Percentiles rank a stretch among this genome's conserved stretches.
These are phyloP conservation scores for Lepidium africanum DNA, from an alignment of 345 rosid species.

Conservation along the genomic window DNA sequence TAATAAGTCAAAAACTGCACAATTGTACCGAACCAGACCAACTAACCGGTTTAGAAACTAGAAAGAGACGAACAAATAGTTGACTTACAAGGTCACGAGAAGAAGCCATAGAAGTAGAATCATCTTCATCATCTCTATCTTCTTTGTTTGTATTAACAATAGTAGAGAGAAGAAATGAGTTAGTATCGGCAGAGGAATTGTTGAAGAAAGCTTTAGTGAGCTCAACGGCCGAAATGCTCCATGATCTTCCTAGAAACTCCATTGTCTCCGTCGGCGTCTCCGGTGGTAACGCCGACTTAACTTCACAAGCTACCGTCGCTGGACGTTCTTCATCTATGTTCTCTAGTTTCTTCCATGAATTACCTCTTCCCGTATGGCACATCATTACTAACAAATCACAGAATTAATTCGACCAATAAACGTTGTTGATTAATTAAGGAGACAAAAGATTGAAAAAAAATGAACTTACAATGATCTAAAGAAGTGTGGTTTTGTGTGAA, in stretches of 20 bases:
- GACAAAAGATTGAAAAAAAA: neutral
- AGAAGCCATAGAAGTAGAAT: slow-evolving; percentile 33
- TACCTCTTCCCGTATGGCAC: slow-evolving; percentile 20
- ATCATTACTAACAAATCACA: slow-evolving; percentile 6
- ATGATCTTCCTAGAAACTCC: slow-evolving; percentile 96
- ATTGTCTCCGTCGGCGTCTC: slow-evolving; percentile 89
- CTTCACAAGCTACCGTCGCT: slow-evolving; percentile 30
- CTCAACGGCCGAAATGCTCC: slow-evolving; percentile 89
- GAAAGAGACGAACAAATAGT: neutral
- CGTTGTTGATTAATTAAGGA: neutral
- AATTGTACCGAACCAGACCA: neutral
- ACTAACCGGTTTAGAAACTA: neutral
- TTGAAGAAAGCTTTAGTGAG: slow-evolving; percentile 67
- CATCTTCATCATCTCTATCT: slow-evolving; percentile 28
- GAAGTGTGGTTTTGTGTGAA: slow-evolving; percentile 17
- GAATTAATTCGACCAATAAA: neutral
- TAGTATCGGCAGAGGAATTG: slow-evolving; percentile 21
- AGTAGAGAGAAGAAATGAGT: slow-evolving; percentile 30
- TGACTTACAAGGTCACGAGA: slow-evolving; percentile 30
- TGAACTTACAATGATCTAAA: slow-evolving; percentile 20
- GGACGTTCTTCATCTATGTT: slow-evolving; percentile 66
- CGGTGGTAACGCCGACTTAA: slow-evolving; percentile 38
- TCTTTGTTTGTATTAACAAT: slow-evolving; percentile 25
- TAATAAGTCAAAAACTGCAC: neutral
- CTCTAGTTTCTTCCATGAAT: slow-evolving; percentile 45